Conservation (phyloP, 2,329 filamentous ascomycete species). For the Colletotrichum musae region DNA sequence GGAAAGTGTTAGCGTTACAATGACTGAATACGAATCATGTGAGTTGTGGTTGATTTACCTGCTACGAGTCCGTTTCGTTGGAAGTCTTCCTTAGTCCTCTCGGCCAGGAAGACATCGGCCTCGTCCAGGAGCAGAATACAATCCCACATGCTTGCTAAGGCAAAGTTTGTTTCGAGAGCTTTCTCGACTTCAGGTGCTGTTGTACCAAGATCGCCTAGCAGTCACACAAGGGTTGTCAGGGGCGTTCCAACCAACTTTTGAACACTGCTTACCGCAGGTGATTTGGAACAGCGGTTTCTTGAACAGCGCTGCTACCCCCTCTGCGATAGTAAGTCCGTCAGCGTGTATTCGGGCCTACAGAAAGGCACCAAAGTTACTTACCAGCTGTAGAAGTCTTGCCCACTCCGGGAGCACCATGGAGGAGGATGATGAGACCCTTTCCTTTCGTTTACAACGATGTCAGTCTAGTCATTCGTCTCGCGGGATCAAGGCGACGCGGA, state of each 20-base stretch:
- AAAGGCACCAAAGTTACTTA: neutral
- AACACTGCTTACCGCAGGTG: neutral
- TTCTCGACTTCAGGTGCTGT: neutral
- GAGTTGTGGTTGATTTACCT: neutral
- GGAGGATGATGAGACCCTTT: neutral
- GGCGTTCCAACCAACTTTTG: neutral
- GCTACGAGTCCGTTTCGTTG: neutral
- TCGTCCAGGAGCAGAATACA: conserved; percentile 14
- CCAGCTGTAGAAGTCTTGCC: neutral
- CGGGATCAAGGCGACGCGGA: no score
- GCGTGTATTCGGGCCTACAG: neutral
- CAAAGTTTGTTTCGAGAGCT: neutral
- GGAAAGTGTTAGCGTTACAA: neutral
- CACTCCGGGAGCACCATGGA: conserved; percentile 10
- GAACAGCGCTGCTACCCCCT: neutral
- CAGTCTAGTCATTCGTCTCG: neutral
- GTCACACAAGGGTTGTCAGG: neutral
- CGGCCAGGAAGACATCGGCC: conserved; percentile 68
- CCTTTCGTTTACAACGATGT: neutral
- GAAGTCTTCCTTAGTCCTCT: conserved; percentile 67
- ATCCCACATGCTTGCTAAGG: conserved; percentile 35
- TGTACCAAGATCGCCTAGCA: neutral
- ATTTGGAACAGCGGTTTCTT: conserved; percentile 10
- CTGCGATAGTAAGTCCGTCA: neutral
- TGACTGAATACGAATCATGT: neutral